A percentile compares a stretch with the other conserved stretches of the same genome.
phyloP scores from a whole-genome alignment of 805 yeast species.

The Zygoascus flipseniorum region DNA sequence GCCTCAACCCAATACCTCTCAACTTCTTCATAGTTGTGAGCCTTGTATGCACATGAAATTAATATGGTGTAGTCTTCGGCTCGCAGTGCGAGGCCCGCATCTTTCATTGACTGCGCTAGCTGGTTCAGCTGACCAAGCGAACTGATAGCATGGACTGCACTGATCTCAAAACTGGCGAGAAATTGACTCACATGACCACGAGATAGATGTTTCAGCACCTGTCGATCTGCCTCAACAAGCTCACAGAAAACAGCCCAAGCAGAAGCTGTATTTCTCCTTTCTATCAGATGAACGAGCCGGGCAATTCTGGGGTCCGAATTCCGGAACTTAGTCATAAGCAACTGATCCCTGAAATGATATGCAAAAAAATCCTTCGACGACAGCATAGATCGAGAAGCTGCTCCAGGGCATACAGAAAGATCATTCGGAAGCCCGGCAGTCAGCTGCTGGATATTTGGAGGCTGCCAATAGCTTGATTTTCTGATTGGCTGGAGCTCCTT shows the following conservation, averaged over 20 bases:
- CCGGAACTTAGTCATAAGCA: not conserved
- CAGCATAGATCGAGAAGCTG: not conserved
- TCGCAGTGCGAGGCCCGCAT: slow-evolving; percentile 12
- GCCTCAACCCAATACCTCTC: slow-evolving; percentile 23
- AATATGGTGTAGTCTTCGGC: slow-evolving; percentile 20
- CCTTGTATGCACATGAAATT: slow-evolving; percentile 22
- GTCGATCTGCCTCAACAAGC: slow-evolving; percentile 6
- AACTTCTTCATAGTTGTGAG: slow-evolving; percentile 16
- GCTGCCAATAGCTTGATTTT: not conserved
- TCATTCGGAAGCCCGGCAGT: not conserved
- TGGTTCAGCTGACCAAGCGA: slow-evolving; percentile 19
- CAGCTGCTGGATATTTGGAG: not conserved
- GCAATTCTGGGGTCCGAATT: not conserved
- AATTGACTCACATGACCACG: slow-evolving; percentile 3
- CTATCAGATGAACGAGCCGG: not conserved
- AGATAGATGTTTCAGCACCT: slow-evolving; percentile 4
- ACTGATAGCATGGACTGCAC: slow-evolving; percentile 4
- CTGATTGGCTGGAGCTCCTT: not conserved
- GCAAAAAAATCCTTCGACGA: not conserved
- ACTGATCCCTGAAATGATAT: not conserved
- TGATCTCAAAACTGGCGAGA: not conserved
- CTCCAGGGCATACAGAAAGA: not conserved
- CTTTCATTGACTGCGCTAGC: slow-evolving; percentile 11
- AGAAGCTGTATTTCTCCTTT: not conserved
- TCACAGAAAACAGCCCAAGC: slow-evolving; percentile 13